Percentiles rank a stretch among this genome's conserved stretches.
These are phyloP conservation scores for Botrytis medusae DNA, from an alignment of 2,329 filamentous ascomycete genomes.

Conservation along the genomic window DNA sequence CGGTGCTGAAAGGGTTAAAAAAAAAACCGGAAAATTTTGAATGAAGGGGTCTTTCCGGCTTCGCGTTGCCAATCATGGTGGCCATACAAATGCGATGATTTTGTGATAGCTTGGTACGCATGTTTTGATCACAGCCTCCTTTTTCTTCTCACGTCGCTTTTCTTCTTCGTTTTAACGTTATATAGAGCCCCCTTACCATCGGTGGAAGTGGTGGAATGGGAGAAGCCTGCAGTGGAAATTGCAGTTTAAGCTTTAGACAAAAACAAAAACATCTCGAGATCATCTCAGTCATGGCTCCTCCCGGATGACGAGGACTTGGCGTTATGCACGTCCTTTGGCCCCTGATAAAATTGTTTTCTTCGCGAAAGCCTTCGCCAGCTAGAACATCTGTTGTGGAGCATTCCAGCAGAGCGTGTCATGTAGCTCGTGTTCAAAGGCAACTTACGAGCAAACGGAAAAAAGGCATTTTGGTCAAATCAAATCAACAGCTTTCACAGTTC, in stretches of 20 bases:
- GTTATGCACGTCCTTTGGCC: background rate
- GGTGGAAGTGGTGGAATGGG: background rate
- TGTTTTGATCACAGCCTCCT: conserved; percentile 4
- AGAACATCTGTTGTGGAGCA: background rate
- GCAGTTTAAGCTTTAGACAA: background rate
- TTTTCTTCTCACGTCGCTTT: background rate
- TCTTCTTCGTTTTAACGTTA: background rate
- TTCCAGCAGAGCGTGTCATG: conserved; percentile 1
- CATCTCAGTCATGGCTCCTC: conserved; percentile 5
- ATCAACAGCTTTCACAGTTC: background rate
- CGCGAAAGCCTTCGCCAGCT: background rate
- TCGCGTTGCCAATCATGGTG: conserved; percentile 7
- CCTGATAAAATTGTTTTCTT: background rate
- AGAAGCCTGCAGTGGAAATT: background rate
- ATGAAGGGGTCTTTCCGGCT: background rate
- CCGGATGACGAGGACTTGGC: background rate
- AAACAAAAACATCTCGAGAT: background rate
- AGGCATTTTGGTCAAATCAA: background rate
- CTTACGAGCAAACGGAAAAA: background rate
- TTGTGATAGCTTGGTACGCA: background rate
- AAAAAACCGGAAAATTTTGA: background rate
- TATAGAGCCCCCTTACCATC: background rate
- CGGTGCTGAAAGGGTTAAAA: background rate
- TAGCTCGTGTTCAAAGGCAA: background rate
- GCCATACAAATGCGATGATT: background rate